Base-by-base conservation (phyloP, 1,139 yeast genomes). In the Taphrina pruni region DNA sequence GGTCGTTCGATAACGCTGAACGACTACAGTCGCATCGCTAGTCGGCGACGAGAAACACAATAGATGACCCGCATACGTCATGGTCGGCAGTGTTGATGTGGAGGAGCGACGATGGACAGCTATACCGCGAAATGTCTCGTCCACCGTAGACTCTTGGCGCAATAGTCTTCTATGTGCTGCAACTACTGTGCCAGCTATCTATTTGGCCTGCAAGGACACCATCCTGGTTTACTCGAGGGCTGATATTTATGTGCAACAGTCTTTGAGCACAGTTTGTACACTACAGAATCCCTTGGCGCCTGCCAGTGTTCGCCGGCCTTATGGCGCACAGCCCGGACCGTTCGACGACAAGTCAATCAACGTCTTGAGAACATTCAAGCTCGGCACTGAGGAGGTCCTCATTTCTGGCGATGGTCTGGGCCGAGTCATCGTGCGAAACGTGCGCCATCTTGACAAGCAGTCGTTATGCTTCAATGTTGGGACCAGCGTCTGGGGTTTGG, bases 401-500 rank as follows among this genome's bases (percentile, higher is more conserved):
- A 41, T 64, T 21, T 54, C 56, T 32, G 60, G 54, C 5, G 61
- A 58, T 9, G 68, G 61, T 17, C 45, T 60, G 14, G 68, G 68
- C 17, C 21, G 55, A 38, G 50, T 54, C 20, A 54, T 48, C 35
- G 36, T 64, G 17, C 52, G 68, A 52, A 20, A 46, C 54, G 54
- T 60, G 21, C 35, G 52, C 39, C 46, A 32, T 41, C 12, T 64
- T 12, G 52, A 48, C 14, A 45, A 45, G 8, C 17, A 26, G 2
- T 62, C 68, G 8, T 41, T 64, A 20, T 39, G 51, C 32, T 26
- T 64, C 45, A 54, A 64, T 43, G 55, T 60, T 14, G 60, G 41
- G 12, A 54, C 41, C 21, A 64, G 68, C 32, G 55, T 46, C 11
- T 64, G 68, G 68, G 68, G 68, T 11, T 21, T 64, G 43, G 61